Percentiles rank a stretch among this genome's conserved stretches.
phyloP scores from a whole-genome alignment of 495 filamentous ascomycete genomes.

The Cercophora newfieldiana region DNA sequence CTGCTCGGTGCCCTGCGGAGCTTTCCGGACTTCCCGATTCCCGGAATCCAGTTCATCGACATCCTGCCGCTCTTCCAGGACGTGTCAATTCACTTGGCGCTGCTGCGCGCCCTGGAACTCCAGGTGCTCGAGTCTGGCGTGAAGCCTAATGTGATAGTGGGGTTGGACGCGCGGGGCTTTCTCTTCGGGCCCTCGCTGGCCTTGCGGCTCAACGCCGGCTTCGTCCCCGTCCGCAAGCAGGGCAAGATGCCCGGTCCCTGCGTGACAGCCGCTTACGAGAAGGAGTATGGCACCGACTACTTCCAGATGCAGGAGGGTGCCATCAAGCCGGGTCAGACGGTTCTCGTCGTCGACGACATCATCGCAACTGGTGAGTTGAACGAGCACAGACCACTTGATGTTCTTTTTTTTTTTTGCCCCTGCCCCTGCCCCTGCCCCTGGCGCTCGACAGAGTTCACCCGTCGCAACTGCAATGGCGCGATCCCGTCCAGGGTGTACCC shows the following conservation, averaged over 20 bases:
- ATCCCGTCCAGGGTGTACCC: constrained; percentile 7
- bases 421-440: too few relatives aligned
- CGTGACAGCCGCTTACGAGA: constrained; percentile 78
- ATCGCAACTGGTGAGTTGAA: constrained; percentile 85
- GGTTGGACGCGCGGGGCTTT: constrained; percentile 92
- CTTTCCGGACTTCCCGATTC: constrained; percentile 91
- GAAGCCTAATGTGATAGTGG: constrained; percentile 87
- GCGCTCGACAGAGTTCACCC: neutral
- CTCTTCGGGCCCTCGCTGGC: constrained; percentile 92
- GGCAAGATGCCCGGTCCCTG: constrained; percentile 94
- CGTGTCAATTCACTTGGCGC: constrained; percentile 67
- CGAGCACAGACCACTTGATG: constrained; percentile 1
- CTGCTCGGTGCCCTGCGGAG: constrained; percentile 56
- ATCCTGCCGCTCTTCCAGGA: constrained; percentile 95
- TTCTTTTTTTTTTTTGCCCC: constrained; percentile 16
- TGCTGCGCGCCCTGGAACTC: constrained; percentile 85
- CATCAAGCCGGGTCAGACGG: constrained; percentile 83
- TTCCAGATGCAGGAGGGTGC: constrained; percentile 93
- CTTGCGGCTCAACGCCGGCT: constrained; percentile 78
- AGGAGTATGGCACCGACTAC: constrained; percentile 95
- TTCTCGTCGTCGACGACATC: constrained; percentile 94
- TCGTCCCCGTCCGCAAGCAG: constrained; percentile 92
- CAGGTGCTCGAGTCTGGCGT: constrained; percentile 62
- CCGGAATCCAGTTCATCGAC: constrained; percentile 96
- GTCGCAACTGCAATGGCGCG: constrained; percentile 15